Base-by-base conservation (phyloP, 495 filamentous ascomycete species). In the Penicillium samsonianum region DNA sequence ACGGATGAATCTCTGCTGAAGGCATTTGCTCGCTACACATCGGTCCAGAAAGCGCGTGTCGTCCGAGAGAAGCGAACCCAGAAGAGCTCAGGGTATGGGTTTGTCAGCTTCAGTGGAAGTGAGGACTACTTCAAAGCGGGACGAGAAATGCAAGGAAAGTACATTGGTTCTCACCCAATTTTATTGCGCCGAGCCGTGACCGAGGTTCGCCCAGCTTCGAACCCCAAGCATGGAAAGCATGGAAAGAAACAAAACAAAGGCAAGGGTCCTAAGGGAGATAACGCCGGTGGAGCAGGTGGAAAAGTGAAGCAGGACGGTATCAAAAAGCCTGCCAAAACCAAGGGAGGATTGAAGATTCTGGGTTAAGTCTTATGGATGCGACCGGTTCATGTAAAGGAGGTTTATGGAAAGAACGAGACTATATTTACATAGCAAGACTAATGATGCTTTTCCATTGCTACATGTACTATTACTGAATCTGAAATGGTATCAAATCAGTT, bases 101-200 rank as follows among this genome's bases (percentile, higher is more conserved):
- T 98, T 63, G 91, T 98, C 53, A 93, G 90, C 70, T 98, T 98
- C 75, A 89, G 86, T 59, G 89, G 96, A 68, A 89, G 91, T 5
- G 94, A 98, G 65, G 91, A 97, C 65, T 97, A 92, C 73, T 98
- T 98, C 79, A 81, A 86, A 53, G 92, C 94, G 0, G 93, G 90
- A 60, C 88, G 92, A 75, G 95, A 98, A 74, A 98, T 98, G 95
- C 87, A 97, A 70, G 92, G 92, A 45, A 98, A 98, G 78, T 98
- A 98, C 69, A 98, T 98, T 70, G 94, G 95, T 38, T 96, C 91
- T 65, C 94, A 98, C 73, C 94, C 94, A 1, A 86, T 98, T 9
- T 76, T 90, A 42, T 78, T 98, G 57, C 85, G 88, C 71, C 87
- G 92, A 65, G 90, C 89, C 65, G 96, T 86, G 46, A 96, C 95